phyloP scores from a whole-genome alignment of 768 basidiomycete species.

The Gymnopilus dilepis region DNA sequence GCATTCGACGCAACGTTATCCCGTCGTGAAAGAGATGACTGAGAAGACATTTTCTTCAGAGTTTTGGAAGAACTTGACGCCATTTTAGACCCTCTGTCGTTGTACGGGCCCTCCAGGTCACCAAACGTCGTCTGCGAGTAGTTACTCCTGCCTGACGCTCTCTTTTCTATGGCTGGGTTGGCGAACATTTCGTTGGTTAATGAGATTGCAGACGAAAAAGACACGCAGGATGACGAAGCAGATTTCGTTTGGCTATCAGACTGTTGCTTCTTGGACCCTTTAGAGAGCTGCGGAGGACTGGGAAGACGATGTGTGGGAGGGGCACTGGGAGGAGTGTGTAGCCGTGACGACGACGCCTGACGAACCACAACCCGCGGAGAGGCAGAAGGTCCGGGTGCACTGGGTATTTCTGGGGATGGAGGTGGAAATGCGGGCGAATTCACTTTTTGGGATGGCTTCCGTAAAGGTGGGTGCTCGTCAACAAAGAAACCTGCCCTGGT shows the following conservation, averaged over 20 bases:
- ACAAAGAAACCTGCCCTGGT: constrained; percentile 41
- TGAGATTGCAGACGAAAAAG: constrained; percentile 47
- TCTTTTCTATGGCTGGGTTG: constrained; percentile 35
- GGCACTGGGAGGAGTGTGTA: constrained; percentile 49
- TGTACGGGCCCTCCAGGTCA: constrained; percentile 20
- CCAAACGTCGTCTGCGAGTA: constrained; percentile 26
- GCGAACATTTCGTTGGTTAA: constrained; percentile 33
- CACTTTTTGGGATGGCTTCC: constrained; percentile 23
- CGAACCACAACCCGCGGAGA: constrained; percentile 45
- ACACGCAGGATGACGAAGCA: constrained; percentile 44
- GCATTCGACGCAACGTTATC: constrained; percentile 37
- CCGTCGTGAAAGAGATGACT: constrained; percentile 50
- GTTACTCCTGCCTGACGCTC: constrained; percentile 27
- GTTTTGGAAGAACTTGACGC: constrained; percentile 35
- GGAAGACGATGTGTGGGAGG: constrained; percentile 57
- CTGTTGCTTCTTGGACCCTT: constrained; percentile 12
- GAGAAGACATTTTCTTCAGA: constrained; percentile 61
- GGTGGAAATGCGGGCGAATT: constrained; percentile 18
- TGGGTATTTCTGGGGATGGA: constrained; percentile 19
- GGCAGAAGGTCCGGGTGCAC: constrained; percentile 10
- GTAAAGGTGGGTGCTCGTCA: constrained; percentile 16
- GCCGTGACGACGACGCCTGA: constrained; percentile 47
- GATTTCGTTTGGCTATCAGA: constrained; percentile 25
- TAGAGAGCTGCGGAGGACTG: constrained; percentile 40
- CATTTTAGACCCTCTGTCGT: constrained; percentile 22